Base-by-base conservation (phyloP, 1,284 basidiomycete genomes). In the Boletus sp. region DNA sequence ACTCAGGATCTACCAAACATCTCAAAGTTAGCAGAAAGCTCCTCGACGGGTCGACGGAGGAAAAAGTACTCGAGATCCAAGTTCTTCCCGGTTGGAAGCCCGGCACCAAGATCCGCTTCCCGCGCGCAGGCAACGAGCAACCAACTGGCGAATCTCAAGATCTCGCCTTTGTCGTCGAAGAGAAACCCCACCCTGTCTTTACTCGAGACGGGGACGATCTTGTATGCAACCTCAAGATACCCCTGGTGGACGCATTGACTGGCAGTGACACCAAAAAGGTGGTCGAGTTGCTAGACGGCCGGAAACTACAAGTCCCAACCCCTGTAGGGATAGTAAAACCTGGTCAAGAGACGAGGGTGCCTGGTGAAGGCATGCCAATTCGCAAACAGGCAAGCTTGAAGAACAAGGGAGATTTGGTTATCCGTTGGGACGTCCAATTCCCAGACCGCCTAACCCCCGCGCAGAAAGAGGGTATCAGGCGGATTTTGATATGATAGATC, bases 71-170 rank as follows among this genome's bases (percentile, higher is more conserved):
- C 50, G 91, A 94, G 62, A 88, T 95, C 56, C 77, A 81, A n/a
- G 81, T 95, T 46, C 82, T 85, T 57, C 89, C 94, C 0, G 88
- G 88, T 2, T 91, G 85, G 86, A 88, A 89, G 72, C 78, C 80
- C 55, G 94, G 94, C 2, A 97, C 94, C 17, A 96, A 94, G 72
- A 80, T 96, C 53, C 84, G 90, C 49, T 97, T 94, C 69, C 82
- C 89, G 0, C 78, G 80, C 17, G 84, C 90, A 6, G 93, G 94
- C 3, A 93, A 96, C 68, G 93, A 96, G 62, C 78, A 81, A 50
- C 69, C 77, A n/a, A 70, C 58, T 25, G 81, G 89, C 5, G 88
- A 90, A 51, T 69, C 85, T 16, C 90, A 91, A 66, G 91, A 90
- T 69, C 77, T 96, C 19, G 88, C 90, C 12, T 95, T 96, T 62